Base-by-base conservation (phyloP, 1,284 basidiomycete genomes). In the Mycosarcoma maydis region DNA sequence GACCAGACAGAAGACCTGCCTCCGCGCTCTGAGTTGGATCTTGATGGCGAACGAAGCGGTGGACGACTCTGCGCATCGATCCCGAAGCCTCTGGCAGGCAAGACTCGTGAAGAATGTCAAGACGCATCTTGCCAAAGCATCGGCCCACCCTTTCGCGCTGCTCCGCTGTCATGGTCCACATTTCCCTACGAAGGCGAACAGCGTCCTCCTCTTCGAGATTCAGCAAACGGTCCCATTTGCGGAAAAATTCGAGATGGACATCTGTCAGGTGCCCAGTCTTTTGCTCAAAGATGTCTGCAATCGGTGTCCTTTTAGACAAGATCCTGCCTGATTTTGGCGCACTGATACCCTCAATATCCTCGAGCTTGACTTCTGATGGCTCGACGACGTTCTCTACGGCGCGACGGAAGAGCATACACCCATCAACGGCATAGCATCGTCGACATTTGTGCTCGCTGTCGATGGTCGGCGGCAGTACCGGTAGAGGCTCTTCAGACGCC, bases 331-430 rank as follows among this genome's bases (percentile, higher is more conserved):
- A 19, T 39, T 24, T 54, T n/a, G 27, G 22, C 26, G 46, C 36
- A 20, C 4, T n/a, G n/a, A 34, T 23, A 22, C 29, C 33, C 32
- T 51, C 55, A 4, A 46, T 43, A n/a, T 45, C 55, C 13, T 20
- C 40, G n/a, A 52, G 33, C 17, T 41, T 13, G 6, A 32, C 54
- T 17, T 53, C 43, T 0, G 40, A 43, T 3, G 60, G 71, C 47
- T 77, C 74, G 29, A 56, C 32, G 19, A 77, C 44, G 4, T 54
- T 47, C 42, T 79, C 75, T 32, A 75, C 36, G n/a, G 73, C 51
- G 85, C 90, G 90, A 44, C 94, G 90, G 83, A 94, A 98, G 5
- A 98, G 85, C 90, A 97, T 94, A 83, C 96, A 98, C 1, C 88
- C 87, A 74, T 97, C 91, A 5, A 90, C 84, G 0, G 87, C 86